A percentile compares a stretch with the other conserved stretches of the same genome.
phyloP scores from a whole-genome alignment of 306 rosid species.

The Vigna angularis region DNA sequence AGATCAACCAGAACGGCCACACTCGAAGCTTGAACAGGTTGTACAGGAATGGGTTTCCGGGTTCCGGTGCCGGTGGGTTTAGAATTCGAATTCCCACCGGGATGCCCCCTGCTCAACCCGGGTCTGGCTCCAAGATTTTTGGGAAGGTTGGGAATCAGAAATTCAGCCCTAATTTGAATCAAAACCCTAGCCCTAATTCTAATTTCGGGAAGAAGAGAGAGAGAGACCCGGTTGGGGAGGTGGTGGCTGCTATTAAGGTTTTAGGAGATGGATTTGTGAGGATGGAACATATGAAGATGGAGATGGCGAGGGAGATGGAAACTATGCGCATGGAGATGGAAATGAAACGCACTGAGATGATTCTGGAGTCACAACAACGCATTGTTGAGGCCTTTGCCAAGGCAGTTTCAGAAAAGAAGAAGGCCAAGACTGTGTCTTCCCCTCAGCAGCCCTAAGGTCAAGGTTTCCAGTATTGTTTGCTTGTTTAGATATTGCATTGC shows the following conservation, averaged over 20 bases:
- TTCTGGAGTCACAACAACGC: slow-evolving; percentile 87
- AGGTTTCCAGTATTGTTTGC: slow-evolving; percentile 4
- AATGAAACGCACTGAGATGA: slow-evolving; percentile 94
- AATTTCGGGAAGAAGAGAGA: slow-evolving; percentile 57
- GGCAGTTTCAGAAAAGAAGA: slow-evolving; percentile 75
- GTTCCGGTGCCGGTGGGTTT: slow-evolving; percentile 58
- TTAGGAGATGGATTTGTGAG: slow-evolving; percentile 95
- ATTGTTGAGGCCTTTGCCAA: slow-evolving; percentile 90
- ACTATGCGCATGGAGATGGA: slow-evolving; percentile 95
- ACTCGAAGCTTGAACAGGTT: slow-evolving; percentile 65
- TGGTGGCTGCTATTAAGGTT: slow-evolving; percentile 81
- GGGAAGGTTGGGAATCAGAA: slow-evolving; percentile 56
- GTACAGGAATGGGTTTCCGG: slow-evolving; percentile 60
- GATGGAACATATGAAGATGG: slow-evolving; percentile 97
- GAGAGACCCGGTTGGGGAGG: slow-evolving; percentile 73
- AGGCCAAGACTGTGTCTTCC: slow-evolving; percentile 62
- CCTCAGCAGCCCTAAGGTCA: slow-evolving; percentile 55
- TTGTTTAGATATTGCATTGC: slow-evolving; percentile 13
- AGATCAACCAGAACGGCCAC: slow-evolving; percentile 55
- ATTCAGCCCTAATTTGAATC: slow-evolving; percentile 53
- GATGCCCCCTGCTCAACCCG: slow-evolving; percentile 70
- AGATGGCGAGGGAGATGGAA: slow-evolving; percentile 94
- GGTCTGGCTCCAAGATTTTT: slow-evolving; percentile 61
- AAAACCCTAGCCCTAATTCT: slow-evolving; percentile 45
- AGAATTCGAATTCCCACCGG: slow-evolving; percentile 86